phyloP scores from a whole-genome alignment of 2,329 filamentous ascomycete species.

The Fusarium continuum region DNA sequence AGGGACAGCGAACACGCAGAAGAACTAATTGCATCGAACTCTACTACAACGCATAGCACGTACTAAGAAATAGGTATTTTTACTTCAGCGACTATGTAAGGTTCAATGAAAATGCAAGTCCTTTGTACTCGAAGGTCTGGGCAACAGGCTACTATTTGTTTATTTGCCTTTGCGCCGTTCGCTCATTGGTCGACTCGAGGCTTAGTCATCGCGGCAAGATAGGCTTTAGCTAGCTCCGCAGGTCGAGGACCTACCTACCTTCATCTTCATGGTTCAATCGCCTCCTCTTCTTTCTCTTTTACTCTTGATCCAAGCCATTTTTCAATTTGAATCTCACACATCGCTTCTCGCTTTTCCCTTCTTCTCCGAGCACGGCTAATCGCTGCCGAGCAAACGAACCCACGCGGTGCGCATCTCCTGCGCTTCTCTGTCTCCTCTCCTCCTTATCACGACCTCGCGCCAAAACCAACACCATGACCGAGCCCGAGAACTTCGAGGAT shows the following conservation, averaged over 20 bases:
- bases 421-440: not conserved
- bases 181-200: conserved; percentile 13
- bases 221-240: conserved; percentile 26
- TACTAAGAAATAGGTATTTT: too few relatives aligned
- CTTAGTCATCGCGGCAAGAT: conserved; percentile 37
- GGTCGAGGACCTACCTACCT: conserved; percentile 30
- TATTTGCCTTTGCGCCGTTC: conserved; percentile 6
- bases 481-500: conserved; percentile 85
- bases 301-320: conserved; percentile 11
- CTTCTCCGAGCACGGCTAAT: not conserved
- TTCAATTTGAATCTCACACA: conserved; percentile 1
- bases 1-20: not conserved
- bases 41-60: too few relatives aligned
- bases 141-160: not conserved
- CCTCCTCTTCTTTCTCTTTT: conserved; percentile 22
- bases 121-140: not conserved
- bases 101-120: not conserved
- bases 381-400: not conserved
- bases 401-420: conserved; percentile 4
- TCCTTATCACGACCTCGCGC: conserved; percentile 19
- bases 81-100: not conserved
- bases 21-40: not conserved
- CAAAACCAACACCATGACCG: conserved; percentile 68
- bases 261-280: conserved; percentile 26
- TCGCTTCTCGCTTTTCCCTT: not conserved